phyloP scores from a whole-genome alignment of 2,329 filamentous ascomycete genomes.

The Talaromyces sp. region DNA sequence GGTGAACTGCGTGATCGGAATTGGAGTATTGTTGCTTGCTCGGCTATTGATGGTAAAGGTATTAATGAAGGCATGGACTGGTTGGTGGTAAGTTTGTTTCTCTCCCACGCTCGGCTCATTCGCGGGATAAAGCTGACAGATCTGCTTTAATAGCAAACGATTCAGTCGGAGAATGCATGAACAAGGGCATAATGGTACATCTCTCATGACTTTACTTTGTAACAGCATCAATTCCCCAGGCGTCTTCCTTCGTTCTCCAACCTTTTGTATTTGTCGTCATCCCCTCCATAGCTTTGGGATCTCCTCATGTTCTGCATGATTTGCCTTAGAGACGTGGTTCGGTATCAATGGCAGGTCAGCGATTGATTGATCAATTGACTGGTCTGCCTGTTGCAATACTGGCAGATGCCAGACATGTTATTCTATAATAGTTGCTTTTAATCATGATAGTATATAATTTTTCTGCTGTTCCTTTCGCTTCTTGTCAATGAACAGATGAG shows the following conservation, averaged over 20 bases:
- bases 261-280: background rate
- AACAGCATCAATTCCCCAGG: constrained; percentile 13
- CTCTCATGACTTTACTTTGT: constrained; percentile 13
- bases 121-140: background rate
- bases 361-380: background rate
- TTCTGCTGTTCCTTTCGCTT: background rate
- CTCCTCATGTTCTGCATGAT: background rate
- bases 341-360: background rate
- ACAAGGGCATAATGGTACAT: constrained; percentile 23
- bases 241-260: constrained; percentile 6
- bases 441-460: constrained; percentile 10
- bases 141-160: constrained; percentile 36
- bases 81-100: constrained; percentile 67
- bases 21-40: constrained; percentile 98
- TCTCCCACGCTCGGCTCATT: background rate
- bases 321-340: constrained; percentile 5
- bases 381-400: background rate
- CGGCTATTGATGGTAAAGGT: constrained; percentile 89
- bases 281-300: background rate
- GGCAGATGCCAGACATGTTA: background rate
- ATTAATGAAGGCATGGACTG: constrained; percentile 99
- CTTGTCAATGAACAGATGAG: background rate
- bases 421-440: constrained; percentile 1
- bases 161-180: constrained; percentile 42
- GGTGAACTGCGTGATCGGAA: constrained; percentile 92